Percentiles rank a stretch among this genome's conserved stretches.
Evolutionary conservation across 1,284 basidiomycete species (phyloP).

Genomic region (Trichosporon coremiiforme): DNA sequence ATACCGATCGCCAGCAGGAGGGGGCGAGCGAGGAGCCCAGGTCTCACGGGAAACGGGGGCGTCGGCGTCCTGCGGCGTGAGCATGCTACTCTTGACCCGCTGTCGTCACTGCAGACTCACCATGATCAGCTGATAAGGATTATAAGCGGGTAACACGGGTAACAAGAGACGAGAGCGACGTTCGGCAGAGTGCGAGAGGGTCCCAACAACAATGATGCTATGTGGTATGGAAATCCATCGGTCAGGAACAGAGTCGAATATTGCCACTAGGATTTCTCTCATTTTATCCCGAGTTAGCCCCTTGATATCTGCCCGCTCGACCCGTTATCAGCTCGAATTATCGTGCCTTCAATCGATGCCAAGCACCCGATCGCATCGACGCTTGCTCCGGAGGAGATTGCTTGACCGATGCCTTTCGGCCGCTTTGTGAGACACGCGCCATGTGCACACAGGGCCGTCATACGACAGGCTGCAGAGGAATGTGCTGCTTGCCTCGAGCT

Average conservation of each 20-base stretch:
- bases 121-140: background rate
- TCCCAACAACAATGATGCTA: background rate
- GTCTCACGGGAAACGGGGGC: slow-evolving; percentile 46
- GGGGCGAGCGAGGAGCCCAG: slow-evolving; percentile 45
- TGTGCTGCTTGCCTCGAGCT: background rate
- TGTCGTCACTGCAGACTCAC: background rate
- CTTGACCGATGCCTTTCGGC: background rate
- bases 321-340: background rate
- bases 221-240: slow-evolving; percentile 12
- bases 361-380: background rate
- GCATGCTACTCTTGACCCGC: background rate
- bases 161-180: background rate
- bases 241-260: background rate
- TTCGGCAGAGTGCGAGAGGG: background rate
- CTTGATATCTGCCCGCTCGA: background rate
- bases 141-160: background rate
- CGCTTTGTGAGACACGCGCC: no score
- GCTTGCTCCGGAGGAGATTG: background rate
- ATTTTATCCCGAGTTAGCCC: background rate
- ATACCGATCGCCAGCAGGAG: slow-evolving; percentile 24
- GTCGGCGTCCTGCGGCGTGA: slow-evolving; percentile 26
- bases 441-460: no score
- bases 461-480: background rate
- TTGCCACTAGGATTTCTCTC: background rate
- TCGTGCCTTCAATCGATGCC: background rate